These are phyloP conservation scores for Meyerozyma athensensis DNA, from an alignment of 1,139 yeast species.

Conservation along the genomic window DNA sequence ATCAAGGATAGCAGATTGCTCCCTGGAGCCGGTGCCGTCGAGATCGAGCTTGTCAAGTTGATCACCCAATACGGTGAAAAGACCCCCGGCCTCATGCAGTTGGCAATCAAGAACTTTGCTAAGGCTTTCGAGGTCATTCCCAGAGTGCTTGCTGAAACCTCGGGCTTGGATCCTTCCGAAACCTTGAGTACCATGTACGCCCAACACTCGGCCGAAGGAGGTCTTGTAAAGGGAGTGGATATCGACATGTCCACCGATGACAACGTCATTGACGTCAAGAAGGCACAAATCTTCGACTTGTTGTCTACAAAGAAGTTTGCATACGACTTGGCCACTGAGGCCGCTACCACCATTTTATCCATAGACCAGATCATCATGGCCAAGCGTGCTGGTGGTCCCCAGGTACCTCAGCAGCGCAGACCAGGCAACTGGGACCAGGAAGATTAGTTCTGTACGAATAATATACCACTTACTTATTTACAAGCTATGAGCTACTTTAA, in stretches of 20 bases:
- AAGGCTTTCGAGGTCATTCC: conserved; percentile 94
- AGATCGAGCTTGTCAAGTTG: conserved; percentile 78
- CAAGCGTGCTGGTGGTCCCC: conserved; percentile 96
- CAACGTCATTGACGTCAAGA: conserved; percentile 54
- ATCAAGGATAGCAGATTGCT: conserved; percentile 73
- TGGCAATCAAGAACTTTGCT: conserved; percentile 92
- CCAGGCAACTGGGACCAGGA: conserved; percentile 98
- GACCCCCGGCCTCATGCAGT: conserved; percentile 89
- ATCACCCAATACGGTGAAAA: conserved; percentile 83
- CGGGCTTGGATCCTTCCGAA: conserved; percentile 89
- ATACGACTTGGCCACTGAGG: conserved; percentile 90
- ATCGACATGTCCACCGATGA: conserved; percentile 17
- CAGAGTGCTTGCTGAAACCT: conserved; percentile 87
- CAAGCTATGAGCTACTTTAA: conserved; percentile 37
- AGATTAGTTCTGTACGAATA: conserved; percentile 40
- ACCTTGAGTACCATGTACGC: conserved; percentile 84
- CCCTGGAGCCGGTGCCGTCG: conserved; percentile 98
- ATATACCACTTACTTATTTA: background rate
- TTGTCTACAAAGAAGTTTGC: conserved; percentile 81
- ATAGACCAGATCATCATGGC: conserved; percentile 93
- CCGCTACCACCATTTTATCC: conserved; percentile 84
- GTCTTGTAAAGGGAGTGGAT: conserved; percentile 35
- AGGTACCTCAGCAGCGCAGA: conserved; percentile 78
- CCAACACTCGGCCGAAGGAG: conserved; percentile 65
- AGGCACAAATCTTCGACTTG: conserved; percentile 72